Percentiles rank a stretch among this genome's conserved stretches.
Conservation (phyloP, 108 stramenopile genomes). For the Nannochloropsis gaditana region DNA sequence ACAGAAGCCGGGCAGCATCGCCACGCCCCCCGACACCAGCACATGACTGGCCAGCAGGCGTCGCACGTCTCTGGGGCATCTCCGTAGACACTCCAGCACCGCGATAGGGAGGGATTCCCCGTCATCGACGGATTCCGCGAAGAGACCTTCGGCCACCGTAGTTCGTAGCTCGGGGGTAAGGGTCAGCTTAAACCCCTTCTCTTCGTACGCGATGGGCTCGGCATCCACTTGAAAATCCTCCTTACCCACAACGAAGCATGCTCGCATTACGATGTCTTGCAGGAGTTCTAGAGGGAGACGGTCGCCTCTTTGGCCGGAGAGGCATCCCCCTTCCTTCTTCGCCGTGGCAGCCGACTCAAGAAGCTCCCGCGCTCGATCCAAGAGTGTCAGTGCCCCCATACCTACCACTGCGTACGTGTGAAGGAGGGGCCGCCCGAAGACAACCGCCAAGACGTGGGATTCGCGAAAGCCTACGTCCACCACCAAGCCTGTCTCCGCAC, state of each 20-base stretch:
- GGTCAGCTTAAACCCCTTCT: neutral
- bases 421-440: neutral
- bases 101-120: neutral
- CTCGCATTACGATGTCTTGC: neutral
- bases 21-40: neutral
- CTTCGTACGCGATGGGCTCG: neutral
- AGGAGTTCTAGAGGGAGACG: neutral
- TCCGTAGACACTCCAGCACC: neutral
- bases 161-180: neutral
- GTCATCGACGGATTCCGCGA: neutral
- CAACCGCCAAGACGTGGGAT: neutral
- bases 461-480: conserved; percentile 10
- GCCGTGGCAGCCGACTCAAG: neutral
- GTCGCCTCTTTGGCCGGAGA: neutral
- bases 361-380: neutral
- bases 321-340: neutral
- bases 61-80: conserved; percentile 11
- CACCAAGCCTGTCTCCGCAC: neutral
- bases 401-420: neutral
- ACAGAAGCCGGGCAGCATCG: neutral
- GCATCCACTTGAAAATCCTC: too few relatives aligned
- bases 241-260: neutral
- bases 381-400: neutral
- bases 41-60: neutral
- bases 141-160: neutral